Conservation (phyloP, 1,284 basidiomycete genomes). For the Cutaneotrichosporon spelunceum region DNA sequence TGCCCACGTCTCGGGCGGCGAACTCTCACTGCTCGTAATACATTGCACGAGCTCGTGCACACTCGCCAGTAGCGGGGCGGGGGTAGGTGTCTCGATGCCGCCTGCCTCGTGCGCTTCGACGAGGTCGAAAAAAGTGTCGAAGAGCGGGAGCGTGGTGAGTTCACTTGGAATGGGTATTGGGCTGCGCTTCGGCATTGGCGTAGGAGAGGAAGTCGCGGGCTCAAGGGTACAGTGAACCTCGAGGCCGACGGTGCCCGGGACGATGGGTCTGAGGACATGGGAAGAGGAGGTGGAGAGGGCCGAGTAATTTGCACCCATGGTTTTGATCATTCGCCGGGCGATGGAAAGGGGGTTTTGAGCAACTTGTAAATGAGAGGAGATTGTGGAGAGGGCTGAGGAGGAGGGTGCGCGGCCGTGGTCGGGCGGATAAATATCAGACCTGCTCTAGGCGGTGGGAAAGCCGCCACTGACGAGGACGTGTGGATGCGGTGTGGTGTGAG, state of each 20-base stretch:
- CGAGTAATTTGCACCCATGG: background rate
- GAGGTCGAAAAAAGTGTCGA: slow-evolving; percentile 13
- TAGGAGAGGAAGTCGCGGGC: background rate
- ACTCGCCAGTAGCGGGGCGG: background rate
- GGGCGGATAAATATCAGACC: background rate
- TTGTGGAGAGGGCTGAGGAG: background rate
- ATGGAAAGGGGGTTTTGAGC: background rate
- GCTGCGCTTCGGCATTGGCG: too few relatives aligned
- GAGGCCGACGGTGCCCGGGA: background rate
- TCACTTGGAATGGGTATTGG: background rate
- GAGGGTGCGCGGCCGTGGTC: too few relatives aligned
- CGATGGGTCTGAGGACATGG: too few relatives aligned
- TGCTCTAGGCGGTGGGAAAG: background rate
- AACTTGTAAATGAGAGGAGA: background rate
- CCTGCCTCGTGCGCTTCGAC: slow-evolving; percentile 1
- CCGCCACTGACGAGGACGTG: background rate
- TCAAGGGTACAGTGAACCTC: background rate
- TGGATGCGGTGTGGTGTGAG: background rate
- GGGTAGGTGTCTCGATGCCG: slow-evolving; percentile 4
- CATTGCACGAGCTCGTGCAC: slow-evolving; percentile 8
- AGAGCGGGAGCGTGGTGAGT: slow-evolving; percentile 1
- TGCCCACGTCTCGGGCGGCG: background rate
- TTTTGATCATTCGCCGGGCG: background rate
- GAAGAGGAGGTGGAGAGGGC: background rate
- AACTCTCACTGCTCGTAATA: slow-evolving; percentile 4